Base-by-base conservation (phyloP, 768 basidiomycete genomes). In the Collybia mongolica region DNA sequence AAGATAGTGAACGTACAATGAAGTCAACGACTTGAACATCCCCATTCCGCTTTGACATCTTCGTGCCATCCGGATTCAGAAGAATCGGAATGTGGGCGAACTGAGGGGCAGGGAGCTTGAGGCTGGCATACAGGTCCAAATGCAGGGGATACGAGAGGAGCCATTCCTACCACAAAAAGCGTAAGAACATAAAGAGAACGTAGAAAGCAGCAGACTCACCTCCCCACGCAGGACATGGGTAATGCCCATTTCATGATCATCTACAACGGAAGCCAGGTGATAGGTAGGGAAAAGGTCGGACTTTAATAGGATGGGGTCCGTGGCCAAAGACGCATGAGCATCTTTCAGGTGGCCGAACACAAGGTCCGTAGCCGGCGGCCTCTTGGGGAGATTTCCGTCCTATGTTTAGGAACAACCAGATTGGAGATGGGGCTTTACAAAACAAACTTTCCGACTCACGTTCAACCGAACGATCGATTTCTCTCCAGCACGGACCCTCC, bases 211-310 rank as follows among this genome's bases (percentile, higher is more conserved):
- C 5, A 9, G 20, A n/a, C 39, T 55, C 75, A 86, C 94, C 80
- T 98, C 95, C 44, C 97, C 97, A 22, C 97, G 83, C 1, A 98
- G 70, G 4, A 98, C 95, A 68, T 98, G 97, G 0, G 93, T 92
- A 19, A 99, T 92, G 0, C 86, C 86, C 97, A 99, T 99, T 59
- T 86, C 83, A 59, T 93, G 84, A 68, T 99, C 97, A 57, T 99
- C 97, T 0, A 96, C 92, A 0, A 98, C 92, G 18, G 86, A 94
- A 0, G 97, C 96, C 4, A 99, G 79, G 56, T 98, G 97, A 63
- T 99, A 99, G 0, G 96, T 98, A 5, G 97, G 97, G 64, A 89
- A 96, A 1, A 82, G 72, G 64, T 99, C 97, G 1, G 90, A 86
- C 66, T 99, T 98, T 53, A 98, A 74, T 3, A 98, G 72, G 39